Evolutionary conservation across 441 rosid species (phyloP).

Genomic region (Pelargonium australe): DNA sequence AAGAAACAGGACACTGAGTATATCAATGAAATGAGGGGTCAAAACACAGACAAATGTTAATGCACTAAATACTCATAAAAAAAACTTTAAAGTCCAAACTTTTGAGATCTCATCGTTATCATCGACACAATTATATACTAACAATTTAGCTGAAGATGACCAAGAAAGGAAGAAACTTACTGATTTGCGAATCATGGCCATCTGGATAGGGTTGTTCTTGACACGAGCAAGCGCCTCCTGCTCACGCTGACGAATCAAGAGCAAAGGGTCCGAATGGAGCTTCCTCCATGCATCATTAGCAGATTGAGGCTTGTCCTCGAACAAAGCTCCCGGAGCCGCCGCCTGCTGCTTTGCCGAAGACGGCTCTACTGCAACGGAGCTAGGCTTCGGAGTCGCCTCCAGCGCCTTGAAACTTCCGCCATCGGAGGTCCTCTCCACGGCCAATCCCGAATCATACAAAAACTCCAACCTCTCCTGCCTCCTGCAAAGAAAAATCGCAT

Average conservation of each 20-base stretch:
- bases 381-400: constrained; percentile 32
- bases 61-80: not conserved
- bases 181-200: constrained; percentile 80
- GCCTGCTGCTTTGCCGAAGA: constrained; percentile 30
- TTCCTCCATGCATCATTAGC: constrained; percentile 90
- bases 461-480: constrained; percentile 90
- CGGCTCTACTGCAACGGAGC: constrained; percentile 16
- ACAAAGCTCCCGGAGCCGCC: constrained; percentile 66
- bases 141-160: not conserved
- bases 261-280: constrained; percentile 83
- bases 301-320: constrained; percentile 72
- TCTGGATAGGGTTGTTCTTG: constrained; percentile 83
- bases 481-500: constrained; percentile 31
- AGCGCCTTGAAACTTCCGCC: constrained; percentile 66
- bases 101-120: not conserved
- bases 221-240: constrained; percentile 82
- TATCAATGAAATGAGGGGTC: not conserved
- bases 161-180: constrained; percentile 30
- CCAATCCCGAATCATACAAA: constrained; percentile 76
- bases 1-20: not conserved
- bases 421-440: constrained; percentile 64
- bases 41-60: not conserved
- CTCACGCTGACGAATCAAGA: constrained; percentile 80
- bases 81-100: not conserved
- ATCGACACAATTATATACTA: not conserved